A percentile compares a stretch with the other conserved stretches of the same genome.
Evolutionary conservation across 176 grass and related monocot species (phyloP).

Genomic region (Pharus latifolius): DNA sequence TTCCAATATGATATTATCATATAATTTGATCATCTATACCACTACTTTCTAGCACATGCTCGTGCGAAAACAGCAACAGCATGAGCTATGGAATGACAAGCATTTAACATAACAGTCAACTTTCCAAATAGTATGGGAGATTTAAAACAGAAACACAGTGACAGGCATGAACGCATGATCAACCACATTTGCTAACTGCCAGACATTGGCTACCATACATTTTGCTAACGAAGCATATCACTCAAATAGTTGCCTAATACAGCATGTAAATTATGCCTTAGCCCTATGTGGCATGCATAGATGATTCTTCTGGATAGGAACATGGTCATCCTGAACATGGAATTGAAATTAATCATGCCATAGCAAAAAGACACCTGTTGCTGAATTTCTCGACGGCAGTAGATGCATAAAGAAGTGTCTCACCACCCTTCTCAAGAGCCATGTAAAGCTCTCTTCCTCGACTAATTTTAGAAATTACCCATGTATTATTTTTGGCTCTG

Average conservation of each 20-base stretch:
- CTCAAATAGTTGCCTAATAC: neutral
- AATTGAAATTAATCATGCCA: neutral
- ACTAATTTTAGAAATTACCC: conserved; percentile 84
- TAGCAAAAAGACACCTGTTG: conserved; percentile 57
- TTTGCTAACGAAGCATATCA: neutral
- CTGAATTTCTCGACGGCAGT: conserved; percentile 93
- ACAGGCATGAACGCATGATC: neutral
- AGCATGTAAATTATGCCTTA: neutral
- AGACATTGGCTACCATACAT: neutral
- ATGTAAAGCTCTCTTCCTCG: conserved; percentile 84
- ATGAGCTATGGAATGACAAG: too few relatives aligned
- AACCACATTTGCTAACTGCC: neutral
- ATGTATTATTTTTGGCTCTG: conserved; percentile 74
- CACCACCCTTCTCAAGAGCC: conserved; percentile 79
- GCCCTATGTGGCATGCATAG: neutral
- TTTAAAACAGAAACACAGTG: neutral
- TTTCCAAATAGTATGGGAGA: neutral
- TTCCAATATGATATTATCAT: too few relatives aligned
- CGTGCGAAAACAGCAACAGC: too few relatives aligned
- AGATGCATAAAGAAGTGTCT: conserved; percentile 91
- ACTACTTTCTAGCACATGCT: too few relatives aligned
- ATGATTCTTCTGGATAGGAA: neutral
- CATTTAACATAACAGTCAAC: too few relatives aligned
- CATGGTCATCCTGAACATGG: neutral
- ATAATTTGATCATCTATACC: too few relatives aligned